A percentile compares a stretch with the other conserved stretches of the same genome.
Evolutionary conservation across 2,329 filamentous ascomycete genomes (phyloP).

Genomic region (Ramularia collo-cygni): DNA sequence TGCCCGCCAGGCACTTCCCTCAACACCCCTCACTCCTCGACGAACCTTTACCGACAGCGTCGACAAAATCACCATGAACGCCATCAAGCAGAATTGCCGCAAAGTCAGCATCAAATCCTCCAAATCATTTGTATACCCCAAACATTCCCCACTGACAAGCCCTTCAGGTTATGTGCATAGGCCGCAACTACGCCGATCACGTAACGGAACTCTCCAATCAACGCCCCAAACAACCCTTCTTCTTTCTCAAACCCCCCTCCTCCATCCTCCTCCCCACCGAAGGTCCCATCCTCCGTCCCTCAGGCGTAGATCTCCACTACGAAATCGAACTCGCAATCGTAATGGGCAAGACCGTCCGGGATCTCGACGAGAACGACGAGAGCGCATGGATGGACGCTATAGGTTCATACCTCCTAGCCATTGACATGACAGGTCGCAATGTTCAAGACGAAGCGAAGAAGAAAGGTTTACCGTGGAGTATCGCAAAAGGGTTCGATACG

Average conservation of each 20-base stretch:
- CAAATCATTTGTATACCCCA: not conserved
- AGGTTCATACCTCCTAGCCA: conserved; percentile 78
- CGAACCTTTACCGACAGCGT: conserved; percentile 9
- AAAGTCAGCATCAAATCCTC: conserved; percentile 33
- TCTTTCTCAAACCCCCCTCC: conserved; percentile 92
- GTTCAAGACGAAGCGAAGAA: conserved; percentile 94
- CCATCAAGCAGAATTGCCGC: conserved; percentile 40
- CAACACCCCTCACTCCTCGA: not conserved
- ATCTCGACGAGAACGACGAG: conserved; percentile 68
- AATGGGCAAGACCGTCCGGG: conserved; percentile 71
- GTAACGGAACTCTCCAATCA: conserved; percentile 83
- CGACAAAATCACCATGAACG: conserved; percentile 16
- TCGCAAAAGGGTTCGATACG: conserved; percentile 96
- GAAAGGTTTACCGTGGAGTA: conserved; percentile 92
- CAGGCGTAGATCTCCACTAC: conserved; percentile 81
- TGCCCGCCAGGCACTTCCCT: conserved; percentile 1
- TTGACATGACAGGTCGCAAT: conserved; percentile 97
- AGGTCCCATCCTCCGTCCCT: conserved; percentile 74
- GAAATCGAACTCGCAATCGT: conserved; percentile 91
- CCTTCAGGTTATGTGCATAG: conserved; percentile 79
- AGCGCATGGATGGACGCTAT: conserved; percentile 75
- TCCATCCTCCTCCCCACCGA: conserved; percentile 73
- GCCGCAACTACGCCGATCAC: conserved; percentile 95
- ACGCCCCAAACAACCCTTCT: conserved; percentile 91
- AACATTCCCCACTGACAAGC: not conserved